Evolutionary conservation across 2,329 filamentous ascomycete genomes (phyloP).

Genomic region (Cladosporium oxysporum): DNA sequence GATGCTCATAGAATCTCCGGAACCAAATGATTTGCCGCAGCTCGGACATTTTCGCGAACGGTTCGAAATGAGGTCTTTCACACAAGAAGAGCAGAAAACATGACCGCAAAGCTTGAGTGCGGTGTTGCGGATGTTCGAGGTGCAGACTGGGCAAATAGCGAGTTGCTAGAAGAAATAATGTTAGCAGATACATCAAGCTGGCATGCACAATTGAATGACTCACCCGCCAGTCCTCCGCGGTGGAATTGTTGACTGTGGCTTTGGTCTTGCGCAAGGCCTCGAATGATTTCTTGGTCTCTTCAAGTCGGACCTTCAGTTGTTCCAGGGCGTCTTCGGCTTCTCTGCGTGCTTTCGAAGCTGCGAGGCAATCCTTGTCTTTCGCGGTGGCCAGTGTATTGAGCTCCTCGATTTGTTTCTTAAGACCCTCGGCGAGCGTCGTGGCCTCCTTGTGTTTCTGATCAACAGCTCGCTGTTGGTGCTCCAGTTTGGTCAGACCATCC

Average conservation of each 20-base stretch:
- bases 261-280: constrained; percentile 88
- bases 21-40: constrained; percentile 89
- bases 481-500: constrained; percentile 71
- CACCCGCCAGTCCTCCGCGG: constrained; percentile 75
- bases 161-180: constrained; percentile 55
- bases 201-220: background rate
- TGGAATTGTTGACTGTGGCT: constrained; percentile 61
- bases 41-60: constrained; percentile 94
- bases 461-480: constrained; percentile 71
- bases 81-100: constrained; percentile 87
- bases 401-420: constrained; percentile 75
- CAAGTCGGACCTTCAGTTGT: constrained; percentile 73
- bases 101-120: constrained; percentile 93
- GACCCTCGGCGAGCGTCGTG: constrained; percentile 66
- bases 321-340: constrained; percentile 72
- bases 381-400: constrained; percentile 71
- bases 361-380: constrained; percentile 70
- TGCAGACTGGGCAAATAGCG: constrained; percentile 88
- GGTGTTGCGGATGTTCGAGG: constrained; percentile 90
- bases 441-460: constrained; percentile 73
- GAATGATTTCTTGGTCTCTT: constrained; percentile 77
- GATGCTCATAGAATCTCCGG: constrained; percentile 77
- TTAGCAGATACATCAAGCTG: constrained; percentile 2
- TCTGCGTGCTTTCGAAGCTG: constrained; percentile 63
- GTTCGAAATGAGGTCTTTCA: constrained; percentile 84